Base-by-base conservation (phyloP, 208 protist species). In the Phytomonas sp. region DNA sequence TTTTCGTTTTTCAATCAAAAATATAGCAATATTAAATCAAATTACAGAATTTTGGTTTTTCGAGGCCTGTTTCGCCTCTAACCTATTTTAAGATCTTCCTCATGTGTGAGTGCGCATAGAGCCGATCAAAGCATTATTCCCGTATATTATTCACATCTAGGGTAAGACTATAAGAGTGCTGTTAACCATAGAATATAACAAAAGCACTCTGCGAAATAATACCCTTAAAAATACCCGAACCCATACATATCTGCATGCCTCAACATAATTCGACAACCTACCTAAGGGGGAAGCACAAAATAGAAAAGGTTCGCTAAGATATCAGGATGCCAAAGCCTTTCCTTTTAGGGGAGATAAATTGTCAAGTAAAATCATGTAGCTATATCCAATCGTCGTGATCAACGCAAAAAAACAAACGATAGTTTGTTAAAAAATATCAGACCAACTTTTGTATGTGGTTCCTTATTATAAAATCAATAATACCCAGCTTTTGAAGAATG, bases 221-320 rank as follows among this genome's bases (percentile, higher is more conserved):
- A 31, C 63, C 33, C 29, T 29, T 42, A 65, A 16, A 42, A 23
- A 63, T 40, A 63, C 11, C 62, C 30, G 29, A 31, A 64, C 68
- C 62, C 56, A 71, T n/a, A 67, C 33, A 59, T 36, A 40, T 23
- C 1, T 40, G 62, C 70, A 60, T 29, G 63, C 52, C 2, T 29
- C 2, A 11, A 30, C 60, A 63, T 63, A 63, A n/a, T 30, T 34
- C 29, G 32, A 45, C 64, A 64, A 64, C 60, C 29, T 12, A 64
- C 3, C 45, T 68, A 68, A 32, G 64, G 7, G 19, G 29, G 3
- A 34, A 23, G 64, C 40, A 68, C 10, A 34, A 23, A 64, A 23
- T 34, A 14, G 60, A 64, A 42, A 40, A 34, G 12, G 30, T 34
- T 30, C 29, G 3, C 8, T 34, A 62, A 30, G 5, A 62, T 8